A percentile compares a stretch with the other conserved stretches of the same genome.
phyloP scores from a whole-genome alignment of 2,329 filamentous ascomycete genomes.

The Coniosporium tulheliwenetii region DNA sequence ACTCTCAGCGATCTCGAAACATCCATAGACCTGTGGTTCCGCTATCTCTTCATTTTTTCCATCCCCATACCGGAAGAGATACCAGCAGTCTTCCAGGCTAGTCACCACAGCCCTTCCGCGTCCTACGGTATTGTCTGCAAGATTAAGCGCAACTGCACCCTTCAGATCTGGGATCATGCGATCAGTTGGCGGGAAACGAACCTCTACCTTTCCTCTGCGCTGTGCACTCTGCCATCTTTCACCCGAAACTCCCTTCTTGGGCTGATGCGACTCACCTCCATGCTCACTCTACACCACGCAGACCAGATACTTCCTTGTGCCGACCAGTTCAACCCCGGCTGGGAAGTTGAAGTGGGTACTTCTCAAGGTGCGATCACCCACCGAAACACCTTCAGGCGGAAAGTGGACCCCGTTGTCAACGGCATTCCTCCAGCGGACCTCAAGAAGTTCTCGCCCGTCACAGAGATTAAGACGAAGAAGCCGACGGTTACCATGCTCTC shows the following conservation, averaged over 20 bases:
- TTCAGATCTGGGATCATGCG: constrained; percentile 49
- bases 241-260: constrained; percentile 23
- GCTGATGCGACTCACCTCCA: constrained; percentile 23
- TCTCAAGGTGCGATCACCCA: constrained; percentile 40
- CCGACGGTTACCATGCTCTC: constrained; percentile 52
- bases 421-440: constrained; percentile 41
- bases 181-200: constrained; percentile 44
- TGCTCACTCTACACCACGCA: constrained; percentile 34
- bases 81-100: constrained; percentile 46
- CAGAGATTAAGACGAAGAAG: constrained; percentile 39
- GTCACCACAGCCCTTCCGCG: constrained; percentile 45
- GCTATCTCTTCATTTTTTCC: constrained; percentile 39
- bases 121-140: constrained; percentile 48
- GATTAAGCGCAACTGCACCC: constrained; percentile 41
- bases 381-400: constrained; percentile 40
- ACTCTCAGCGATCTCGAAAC: constrained; percentile 30
- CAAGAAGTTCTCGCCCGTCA: constrained; percentile 45
- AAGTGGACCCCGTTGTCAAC: constrained; percentile 50
- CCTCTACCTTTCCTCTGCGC: constrained; percentile 22
- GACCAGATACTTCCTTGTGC: constrained; percentile 42
- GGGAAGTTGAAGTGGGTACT: constrained; percentile 47
- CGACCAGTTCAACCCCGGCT: constrained; percentile 48
- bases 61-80: constrained; percentile 39
- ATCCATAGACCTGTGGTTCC: constrained; percentile 29
- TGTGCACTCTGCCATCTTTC: constrained; percentile 24